A percentile compares a stretch with the other conserved stretches of the same genome.
Evolutionary conservation across 345 rosid genomes (phyloP).

Genomic region (Lepidium aucheri): DNA sequence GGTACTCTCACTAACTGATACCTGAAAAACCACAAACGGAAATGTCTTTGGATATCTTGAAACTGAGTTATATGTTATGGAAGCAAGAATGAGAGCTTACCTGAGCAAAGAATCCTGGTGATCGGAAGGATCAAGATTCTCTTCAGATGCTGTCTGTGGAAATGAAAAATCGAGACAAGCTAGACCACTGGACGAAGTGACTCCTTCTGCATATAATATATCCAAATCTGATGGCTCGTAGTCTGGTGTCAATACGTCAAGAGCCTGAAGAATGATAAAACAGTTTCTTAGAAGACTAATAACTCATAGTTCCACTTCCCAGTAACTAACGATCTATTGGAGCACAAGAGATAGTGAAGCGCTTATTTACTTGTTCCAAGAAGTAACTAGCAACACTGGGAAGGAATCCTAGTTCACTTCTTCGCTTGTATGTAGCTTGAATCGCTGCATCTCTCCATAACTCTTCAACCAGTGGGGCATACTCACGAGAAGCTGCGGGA

Average conservation of each 20-base stretch:
- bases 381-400: constrained; percentile 83
- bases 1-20: constrained; percentile 89
- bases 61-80: not conserved
- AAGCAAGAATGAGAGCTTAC: constrained; percentile 31
- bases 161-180: constrained; percentile 82
- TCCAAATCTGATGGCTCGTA: constrained; percentile 95
- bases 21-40: constrained; percentile 31
- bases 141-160: constrained; percentile 59
- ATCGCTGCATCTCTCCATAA: constrained; percentile 85
- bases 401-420: constrained; percentile 68
- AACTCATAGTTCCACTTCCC: not conserved
- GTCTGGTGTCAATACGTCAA: constrained; percentile 64
- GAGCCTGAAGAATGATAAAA: constrained; percentile 41
- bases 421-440: constrained; percentile 71
- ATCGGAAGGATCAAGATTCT: constrained; percentile 47
- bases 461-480: constrained; percentile 90
- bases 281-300: not conserved
- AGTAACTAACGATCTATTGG: not conserved
- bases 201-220: constrained; percentile 91
- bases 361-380: constrained; percentile 66
- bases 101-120: constrained; percentile 66
- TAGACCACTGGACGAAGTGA: constrained; percentile 92
- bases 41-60: not conserved
- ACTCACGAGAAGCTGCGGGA: constrained; percentile 96
- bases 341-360: constrained; percentile 13